These are phyloP conservation scores for Psilocybe cubensis DNA, from an alignment of 768 basidiomycete genomes.

Conservation along the genomic window DNA sequence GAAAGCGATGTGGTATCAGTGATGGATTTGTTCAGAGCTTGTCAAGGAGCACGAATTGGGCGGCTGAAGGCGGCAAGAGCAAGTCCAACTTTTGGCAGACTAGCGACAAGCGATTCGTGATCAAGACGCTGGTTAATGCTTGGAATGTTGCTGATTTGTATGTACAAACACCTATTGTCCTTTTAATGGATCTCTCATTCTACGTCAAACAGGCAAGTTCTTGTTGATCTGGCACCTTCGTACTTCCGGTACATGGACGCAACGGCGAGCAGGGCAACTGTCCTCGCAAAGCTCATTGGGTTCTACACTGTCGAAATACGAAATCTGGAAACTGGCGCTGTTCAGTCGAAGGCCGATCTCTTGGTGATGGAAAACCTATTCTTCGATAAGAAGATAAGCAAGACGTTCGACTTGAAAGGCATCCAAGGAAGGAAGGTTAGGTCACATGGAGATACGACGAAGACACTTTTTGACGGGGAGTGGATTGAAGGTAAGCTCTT, in stretches of 20 bases:
- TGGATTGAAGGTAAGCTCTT: constrained; percentile 72
- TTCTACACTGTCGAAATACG: constrained; percentile 81
- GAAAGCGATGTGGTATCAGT: constrained; percentile 70
- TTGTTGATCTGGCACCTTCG: constrained; percentile 76
- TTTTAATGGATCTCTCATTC: background rate
- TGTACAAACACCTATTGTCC: constrained; percentile 29
- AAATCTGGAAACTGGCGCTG: constrained; percentile 68
- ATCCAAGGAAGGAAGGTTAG: constrained; percentile 80
- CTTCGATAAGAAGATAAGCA: constrained; percentile 64
- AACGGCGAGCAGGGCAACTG: constrained; percentile 66
- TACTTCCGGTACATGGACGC: constrained; percentile 82
- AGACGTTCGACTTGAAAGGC: constrained; percentile 84
- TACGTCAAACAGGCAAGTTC: constrained; percentile 65
- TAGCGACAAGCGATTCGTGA: constrained; percentile 73
- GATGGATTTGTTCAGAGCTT: constrained; percentile 64
- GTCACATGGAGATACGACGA: constrained; percentile 42
- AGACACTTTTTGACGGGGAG: constrained; percentile 79
- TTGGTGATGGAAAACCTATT: constrained; percentile 89
- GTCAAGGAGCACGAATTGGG: constrained; percentile 64
- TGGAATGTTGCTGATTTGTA: constrained; percentile 89
- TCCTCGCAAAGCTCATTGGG: constrained; percentile 79
- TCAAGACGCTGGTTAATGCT: constrained; percentile 84
- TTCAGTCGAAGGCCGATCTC: constrained; percentile 73
- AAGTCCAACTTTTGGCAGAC: constrained; percentile 85
- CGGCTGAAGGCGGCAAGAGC: constrained; percentile 82